Percentiles rank a stretch among this genome's conserved stretches.
Conservation (phyloP, 2,329 filamentous ascomycete species). For the Myriangium duriaei region DNA sequence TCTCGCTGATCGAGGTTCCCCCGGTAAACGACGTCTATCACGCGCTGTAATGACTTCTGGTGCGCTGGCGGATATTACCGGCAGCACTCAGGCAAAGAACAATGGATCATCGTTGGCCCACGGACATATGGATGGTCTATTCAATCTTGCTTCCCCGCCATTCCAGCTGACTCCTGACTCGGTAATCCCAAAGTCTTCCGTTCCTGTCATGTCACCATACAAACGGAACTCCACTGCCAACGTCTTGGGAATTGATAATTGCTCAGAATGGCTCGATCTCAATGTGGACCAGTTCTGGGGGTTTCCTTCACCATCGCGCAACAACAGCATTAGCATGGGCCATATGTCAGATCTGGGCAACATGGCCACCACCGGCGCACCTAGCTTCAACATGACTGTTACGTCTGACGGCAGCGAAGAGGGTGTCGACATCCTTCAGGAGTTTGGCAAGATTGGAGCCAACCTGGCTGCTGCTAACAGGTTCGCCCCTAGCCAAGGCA, state of each 20-base stretch:
- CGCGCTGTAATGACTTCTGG: constrained; percentile 50
- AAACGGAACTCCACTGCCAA: constrained; percentile 9
- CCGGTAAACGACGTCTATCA: constrained; percentile 54
- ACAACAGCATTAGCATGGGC: constrained; percentile 9
- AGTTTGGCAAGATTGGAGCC: constrained; percentile 60
- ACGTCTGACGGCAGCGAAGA: constrained; percentile 46
- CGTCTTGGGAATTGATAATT: constrained; percentile 5
- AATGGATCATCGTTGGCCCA: constrained; percentile 5
- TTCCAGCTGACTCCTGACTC: constrained; percentile 8
- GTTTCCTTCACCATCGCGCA: constrained; percentile 14
- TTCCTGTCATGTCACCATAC: constrained; percentile 1
- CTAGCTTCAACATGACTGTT: constrained; percentile 43
- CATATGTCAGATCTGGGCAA: constrained; percentile 5
- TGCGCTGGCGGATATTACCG: constrained; percentile 49
- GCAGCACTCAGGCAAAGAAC: constrained; percentile 27
- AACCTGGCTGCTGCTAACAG: constrained; percentile 5
- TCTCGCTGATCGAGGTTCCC: constrained; percentile 47
- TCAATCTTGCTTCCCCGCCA: constrained; percentile 5
- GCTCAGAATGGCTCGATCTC: constrained; percentile 14
- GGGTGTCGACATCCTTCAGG: constrained; percentile 59
- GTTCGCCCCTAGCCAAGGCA: constrained; percentile 9
- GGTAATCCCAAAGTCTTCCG: constrained; percentile 1
- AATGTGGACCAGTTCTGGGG: constrained; percentile 15
- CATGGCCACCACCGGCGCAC: constrained; percentile 34
- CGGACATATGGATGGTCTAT: constrained; percentile 9